phyloP scores from a whole-genome alignment of 2,329 filamentous ascomycete species.

The Phaeophleospora eucalypticola region DNA sequence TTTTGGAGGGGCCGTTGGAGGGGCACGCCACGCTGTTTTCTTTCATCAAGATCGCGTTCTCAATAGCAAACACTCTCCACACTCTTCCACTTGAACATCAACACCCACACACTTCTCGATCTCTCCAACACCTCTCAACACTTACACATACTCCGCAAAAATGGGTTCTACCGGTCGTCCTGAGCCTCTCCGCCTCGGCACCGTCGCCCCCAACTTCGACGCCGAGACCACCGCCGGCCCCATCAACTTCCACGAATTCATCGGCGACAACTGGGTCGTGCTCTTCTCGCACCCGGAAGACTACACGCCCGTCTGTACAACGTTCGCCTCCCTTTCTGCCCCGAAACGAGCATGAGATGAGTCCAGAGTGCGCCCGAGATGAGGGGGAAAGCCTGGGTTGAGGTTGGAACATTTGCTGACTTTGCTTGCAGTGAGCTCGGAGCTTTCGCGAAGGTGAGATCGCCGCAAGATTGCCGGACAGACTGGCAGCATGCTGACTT shows the following conservation, averaged over 20 bases:
- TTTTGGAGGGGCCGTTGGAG: no score
- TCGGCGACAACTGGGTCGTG: slow-evolving; percentile 65
- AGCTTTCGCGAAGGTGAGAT: slow-evolving; percentile 60
- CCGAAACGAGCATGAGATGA: no score
- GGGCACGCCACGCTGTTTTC: no score
- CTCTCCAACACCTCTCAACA: neutral
- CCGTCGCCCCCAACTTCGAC: slow-evolving; percentile 64
- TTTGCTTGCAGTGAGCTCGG: slow-evolving; percentile 63
- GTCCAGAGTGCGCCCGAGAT: no score
- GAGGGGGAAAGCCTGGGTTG: no score
- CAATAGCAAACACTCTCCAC: neutral
- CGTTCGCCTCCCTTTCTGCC: no score
- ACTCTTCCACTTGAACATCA: neutral
- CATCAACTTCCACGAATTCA: slow-evolving; percentile 69
- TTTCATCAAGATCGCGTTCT: no score
- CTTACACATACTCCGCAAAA: neutral
- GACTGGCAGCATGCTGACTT: no score
- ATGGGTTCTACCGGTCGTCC: slow-evolving; percentile 3
- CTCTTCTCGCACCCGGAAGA: slow-evolving; percentile 67
- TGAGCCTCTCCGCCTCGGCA: slow-evolving; percentile 58
- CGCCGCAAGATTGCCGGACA: no score
- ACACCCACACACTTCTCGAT: neutral
- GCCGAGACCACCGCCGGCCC: slow-evolving; percentile 62
- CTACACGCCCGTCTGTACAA: slow-evolving; percentile 59
- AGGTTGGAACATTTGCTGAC: no score